Percentiles rank a stretch among this genome's conserved stretches.
These are phyloP conservation scores for Aspergillus persii DNA, from an alignment of 2,329 filamentous ascomycete species.

Conservation along the genomic window DNA sequence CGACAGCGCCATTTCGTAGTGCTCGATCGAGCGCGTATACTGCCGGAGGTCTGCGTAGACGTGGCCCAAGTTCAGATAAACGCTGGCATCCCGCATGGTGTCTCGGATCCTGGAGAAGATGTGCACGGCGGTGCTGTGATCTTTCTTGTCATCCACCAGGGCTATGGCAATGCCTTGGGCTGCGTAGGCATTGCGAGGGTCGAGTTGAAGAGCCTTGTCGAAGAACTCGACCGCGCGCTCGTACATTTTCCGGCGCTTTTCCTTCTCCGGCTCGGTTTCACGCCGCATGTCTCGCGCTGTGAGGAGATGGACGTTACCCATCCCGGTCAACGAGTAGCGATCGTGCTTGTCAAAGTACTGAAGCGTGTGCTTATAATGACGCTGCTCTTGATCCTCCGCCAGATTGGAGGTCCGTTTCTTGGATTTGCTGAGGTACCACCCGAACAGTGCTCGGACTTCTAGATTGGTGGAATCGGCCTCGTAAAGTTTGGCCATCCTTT, in stretches of 20 bases:
- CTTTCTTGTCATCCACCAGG: slow-evolving; percentile 89
- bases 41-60: slow-evolving; percentile 88
- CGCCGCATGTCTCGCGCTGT: slow-evolving; percentile 92
- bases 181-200: slow-evolving; percentile 91
- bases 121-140: slow-evolving; percentile 74
- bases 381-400: slow-evolving; percentile 84
- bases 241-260: slow-evolving; percentile 84
- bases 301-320: slow-evolving; percentile 91
- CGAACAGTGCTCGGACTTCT: slow-evolving; percentile 88
- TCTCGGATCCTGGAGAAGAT: slow-evolving; percentile 90
- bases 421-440: slow-evolving; percentile 89
- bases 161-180: slow-evolving; percentile 95
- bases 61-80: slow-evolving; percentile 91
- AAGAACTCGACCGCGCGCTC: slow-evolving; percentile 96
- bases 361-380: slow-evolving; percentile 94
- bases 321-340: slow-evolving; percentile 90
- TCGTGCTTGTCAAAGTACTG: slow-evolving; percentile 97
- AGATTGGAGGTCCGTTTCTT: slow-evolving; percentile 80
- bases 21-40: slow-evolving; percentile 87
- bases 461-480: slow-evolving; percentile 80
- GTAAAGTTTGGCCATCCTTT: slow-evolving; percentile 80
- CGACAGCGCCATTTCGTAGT: slow-evolving; percentile 79
- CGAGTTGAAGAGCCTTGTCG: slow-evolving; percentile 93
- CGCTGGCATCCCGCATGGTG: slow-evolving; percentile 80
- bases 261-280: slow-evolving; percentile 83